Base-by-base conservation (phyloP, 2,329 filamentous ascomycete genomes). In the Sordariomycetes sp. region DNA sequence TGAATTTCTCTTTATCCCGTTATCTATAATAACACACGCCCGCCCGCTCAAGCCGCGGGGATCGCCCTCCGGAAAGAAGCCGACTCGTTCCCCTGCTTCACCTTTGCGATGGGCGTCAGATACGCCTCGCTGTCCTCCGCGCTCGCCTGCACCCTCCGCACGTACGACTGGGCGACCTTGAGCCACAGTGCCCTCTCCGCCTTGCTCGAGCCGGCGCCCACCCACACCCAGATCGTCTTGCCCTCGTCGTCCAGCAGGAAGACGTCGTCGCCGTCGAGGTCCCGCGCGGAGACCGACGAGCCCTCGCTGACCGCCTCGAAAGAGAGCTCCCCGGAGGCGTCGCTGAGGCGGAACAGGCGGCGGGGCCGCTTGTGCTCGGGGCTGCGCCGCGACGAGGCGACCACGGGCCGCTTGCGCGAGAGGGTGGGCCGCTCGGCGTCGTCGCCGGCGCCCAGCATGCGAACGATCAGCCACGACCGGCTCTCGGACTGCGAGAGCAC, bases 401-500 rank as follows among this genome's bases (percentile, higher is more conserved):
- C 50, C 5, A 46, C 54, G 53, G 57, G 14, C 57, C 52, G 22
- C 53, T 25, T 24, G 18, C 53, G 43, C 58, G 43, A 22, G 52
- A 54, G 43, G 2, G 43, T 48, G 16, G 59, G 46, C 34, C 40
- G 37, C 4, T 16, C 51, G 11, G 16, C 69, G 14, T 74, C 72
- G 34, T 72, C 69, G 3, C 32, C 40, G 18, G 77, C 80, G 11
- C 76, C 80, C 1, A 85, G 75, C 60, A 86, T 70, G 53, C 78
- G 75, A n/a, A 85, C 73, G 1, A 88, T 69, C 16, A 81, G 67
- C 28, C 72, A 72, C 1, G 80, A 78, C 18, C 80, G 74, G 24
- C 77, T 77, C 61, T 88, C 85, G 0, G 74, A 70, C 65, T 87
- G 83, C 0, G 82, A 76, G 6, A 88, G 66, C 10, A 88, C 84